Percentiles rank a stretch among this genome's conserved stretches.
phyloP scores from a whole-genome alignment of 495 filamentous ascomycete genomes.

The Wilcoxina mikolae region DNA sequence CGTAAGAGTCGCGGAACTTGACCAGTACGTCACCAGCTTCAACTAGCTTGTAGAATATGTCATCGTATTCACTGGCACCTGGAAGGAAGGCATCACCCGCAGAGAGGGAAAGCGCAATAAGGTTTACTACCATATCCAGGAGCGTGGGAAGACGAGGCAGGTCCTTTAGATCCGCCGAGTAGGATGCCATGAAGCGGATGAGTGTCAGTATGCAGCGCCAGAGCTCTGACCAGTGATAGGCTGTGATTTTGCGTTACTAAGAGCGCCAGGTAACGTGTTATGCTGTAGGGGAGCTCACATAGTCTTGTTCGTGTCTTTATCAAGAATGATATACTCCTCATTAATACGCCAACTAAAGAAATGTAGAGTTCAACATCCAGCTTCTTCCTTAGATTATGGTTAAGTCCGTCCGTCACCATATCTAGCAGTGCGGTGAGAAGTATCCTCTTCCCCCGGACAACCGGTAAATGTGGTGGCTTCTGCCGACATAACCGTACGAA shows the following conservation, averaged over 20 bases:
- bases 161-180: constrained; percentile 55
- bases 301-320: constrained; percentile 62
- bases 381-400: constrained; percentile 76
- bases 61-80: constrained; percentile 74
- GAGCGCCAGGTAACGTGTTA: constrained; percentile 5
- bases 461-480: constrained; percentile 71
- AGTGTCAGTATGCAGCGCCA: constrained; percentile 82
- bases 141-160: constrained; percentile 44
- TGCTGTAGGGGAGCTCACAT: constrained; percentile 14
- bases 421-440: constrained; percentile 66
- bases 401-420: constrained; percentile 74
- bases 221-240: constrained; percentile 90
- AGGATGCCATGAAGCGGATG: constrained; percentile 79
- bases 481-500: constrained; percentile 78
- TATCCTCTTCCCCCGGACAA: constrained; percentile 53
- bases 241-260: constrained; percentile 10
- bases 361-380: constrained; percentile 75
- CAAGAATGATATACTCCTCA: constrained; percentile 69
- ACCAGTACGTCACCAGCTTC: constrained; percentile 72
- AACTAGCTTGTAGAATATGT: constrained; percentile 95
- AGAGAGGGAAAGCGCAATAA: constrained; percentile 77
- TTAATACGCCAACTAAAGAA: constrained; percentile 42
- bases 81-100: constrained; percentile 88
- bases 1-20: constrained; percentile 68
- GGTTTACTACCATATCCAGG: constrained; percentile 59